A percentile compares a stretch with the other conserved stretches of the same genome.
phyloP scores from a whole-genome alignment of 176 grass and related monocot species.

The Triticum aestivum region DNA sequence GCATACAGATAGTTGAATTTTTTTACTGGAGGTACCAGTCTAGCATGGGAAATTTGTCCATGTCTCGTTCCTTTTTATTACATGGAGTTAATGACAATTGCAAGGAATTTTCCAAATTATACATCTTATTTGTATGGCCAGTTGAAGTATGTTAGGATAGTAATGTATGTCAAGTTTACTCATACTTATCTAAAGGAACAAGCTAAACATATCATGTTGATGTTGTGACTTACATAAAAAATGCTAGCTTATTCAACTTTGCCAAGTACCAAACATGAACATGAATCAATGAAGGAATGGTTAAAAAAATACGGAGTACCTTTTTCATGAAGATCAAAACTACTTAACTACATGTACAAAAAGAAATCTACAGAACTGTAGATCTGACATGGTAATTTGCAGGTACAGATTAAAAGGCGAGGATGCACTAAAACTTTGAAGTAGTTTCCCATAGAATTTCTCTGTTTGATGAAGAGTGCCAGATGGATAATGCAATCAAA shows the following conservation, averaged over 20 bases:
- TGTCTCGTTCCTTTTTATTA: neutral
- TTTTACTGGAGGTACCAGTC: neutral
- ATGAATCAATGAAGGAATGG: neutral
- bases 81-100: neutral
- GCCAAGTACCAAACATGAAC: neutral
- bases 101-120: neutral
- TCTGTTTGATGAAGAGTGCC: neutral
- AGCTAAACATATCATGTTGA: neutral
- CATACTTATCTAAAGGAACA: neutral
- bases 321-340: neutral
- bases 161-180: slow-evolving; percentile 16
- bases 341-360: neutral
- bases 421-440: neutral
- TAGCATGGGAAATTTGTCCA: neutral
- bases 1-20: neutral
- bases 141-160: neutral
- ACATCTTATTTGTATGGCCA: neutral
- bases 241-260: neutral
- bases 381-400: neutral
- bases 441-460: neutral
- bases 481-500: slow-evolving; percentile 1
- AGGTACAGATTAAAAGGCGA: neutral
- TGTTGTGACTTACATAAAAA: neutral
- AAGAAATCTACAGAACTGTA: neutral
- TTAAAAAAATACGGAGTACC: neutral